phyloP scores from a whole-genome alignment of 1,284 basidiomycete species.

The Papiliotrema laurentii region DNA sequence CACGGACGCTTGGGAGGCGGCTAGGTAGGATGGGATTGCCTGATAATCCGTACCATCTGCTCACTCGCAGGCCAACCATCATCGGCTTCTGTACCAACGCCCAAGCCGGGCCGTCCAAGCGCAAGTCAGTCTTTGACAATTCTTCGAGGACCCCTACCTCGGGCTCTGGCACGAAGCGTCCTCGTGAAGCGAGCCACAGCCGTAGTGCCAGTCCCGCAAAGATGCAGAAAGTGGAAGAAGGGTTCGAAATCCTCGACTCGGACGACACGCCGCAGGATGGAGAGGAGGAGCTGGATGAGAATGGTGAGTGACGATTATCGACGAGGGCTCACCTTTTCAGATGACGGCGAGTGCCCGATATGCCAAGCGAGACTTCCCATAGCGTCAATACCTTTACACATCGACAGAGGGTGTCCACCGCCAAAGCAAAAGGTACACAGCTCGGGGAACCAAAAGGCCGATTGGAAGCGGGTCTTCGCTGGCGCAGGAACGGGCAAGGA shows the following conservation, averaged over 20 bases:
- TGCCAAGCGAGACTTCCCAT: constrained; percentile 35
- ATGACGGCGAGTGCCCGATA: constrained; percentile 39
- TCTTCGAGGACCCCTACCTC: constrained; percentile 16
- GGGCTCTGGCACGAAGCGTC: constrained; percentile 10
- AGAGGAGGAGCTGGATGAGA: constrained; percentile 27
- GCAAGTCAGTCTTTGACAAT: constrained; percentile 15
- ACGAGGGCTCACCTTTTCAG: constrained; percentile 17
- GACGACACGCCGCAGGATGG: constrained; percentile 8
- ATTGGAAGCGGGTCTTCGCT: constrained; percentile 45
- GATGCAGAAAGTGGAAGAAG: constrained; percentile 3
- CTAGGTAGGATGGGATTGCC: constrained; percentile 23
- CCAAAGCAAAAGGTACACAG: constrained; percentile 15
- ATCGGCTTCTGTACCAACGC: constrained; percentile 18
- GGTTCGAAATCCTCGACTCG: constrained; percentile 1
- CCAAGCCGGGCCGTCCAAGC: constrained; percentile 9
- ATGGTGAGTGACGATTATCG: constrained; percentile 20
- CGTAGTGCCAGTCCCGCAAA: constrained; percentile 13
- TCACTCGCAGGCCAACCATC: constrained; percentile 11
- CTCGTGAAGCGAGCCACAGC: constrained; percentile 9
- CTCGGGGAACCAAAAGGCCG: constrained; percentile 35
- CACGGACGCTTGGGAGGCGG: constrained; percentile 40
- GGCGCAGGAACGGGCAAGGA: constrained; percentile 22
- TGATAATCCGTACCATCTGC: neutral
- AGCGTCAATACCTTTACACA: constrained; percentile 35
- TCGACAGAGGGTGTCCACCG: constrained; percentile 43